Base-by-base conservation (phyloP, 495 filamentous ascomycete species). In the Daldinia caldariorum region DNA sequence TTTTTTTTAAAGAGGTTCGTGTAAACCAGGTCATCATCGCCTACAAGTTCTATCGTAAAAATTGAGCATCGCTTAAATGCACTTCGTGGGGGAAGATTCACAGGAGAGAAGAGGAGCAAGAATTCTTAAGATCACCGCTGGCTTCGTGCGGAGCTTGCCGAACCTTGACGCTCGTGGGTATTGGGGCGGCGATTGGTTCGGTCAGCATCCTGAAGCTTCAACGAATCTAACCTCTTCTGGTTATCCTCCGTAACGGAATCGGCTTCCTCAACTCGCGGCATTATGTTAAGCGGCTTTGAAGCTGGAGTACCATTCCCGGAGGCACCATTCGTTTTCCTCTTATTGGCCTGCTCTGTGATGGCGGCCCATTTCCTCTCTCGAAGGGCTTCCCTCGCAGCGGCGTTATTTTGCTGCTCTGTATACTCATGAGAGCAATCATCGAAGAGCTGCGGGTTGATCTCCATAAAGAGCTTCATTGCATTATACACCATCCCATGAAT, bases 401-500 rank as follows among this genome's bases (percentile, higher is more conserved):
- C 92, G 67, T 87, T 92, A 78, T 94, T 95, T 79, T 98, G 94
- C 67, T 94, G 89, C 76, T 98, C 95, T n/a, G 93, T 94, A 77
- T 98, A 99, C 65, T 97, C 93, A 73, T 97, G 93, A 6, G 94
- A 97, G 81, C 95, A 99, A 74, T 98, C 95, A 70, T 99, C 95
- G 76, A 99, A 99, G 26, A 99, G 89, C 74, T 97, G 93, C 14
- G 95, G 95, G 73, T 99, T 98, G 74, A 99, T 97, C 79, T 99
- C 95, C 95, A 99, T 99, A 80, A 99, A 99, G 49, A 99, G 89
- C 77, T 99, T 99, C 95, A 99, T 99, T 53, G 95, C 95, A 76
- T 98, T 99, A 77, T 98, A 99, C 16, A 99, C 95, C 96, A 99
- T 98, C 75, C 96, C 95, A 74, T 99, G 96, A 70, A 99, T 99